phyloP scores from a whole-genome alignment of 257 asterid genomes.

The Oldenlandia corymbosa region DNA sequence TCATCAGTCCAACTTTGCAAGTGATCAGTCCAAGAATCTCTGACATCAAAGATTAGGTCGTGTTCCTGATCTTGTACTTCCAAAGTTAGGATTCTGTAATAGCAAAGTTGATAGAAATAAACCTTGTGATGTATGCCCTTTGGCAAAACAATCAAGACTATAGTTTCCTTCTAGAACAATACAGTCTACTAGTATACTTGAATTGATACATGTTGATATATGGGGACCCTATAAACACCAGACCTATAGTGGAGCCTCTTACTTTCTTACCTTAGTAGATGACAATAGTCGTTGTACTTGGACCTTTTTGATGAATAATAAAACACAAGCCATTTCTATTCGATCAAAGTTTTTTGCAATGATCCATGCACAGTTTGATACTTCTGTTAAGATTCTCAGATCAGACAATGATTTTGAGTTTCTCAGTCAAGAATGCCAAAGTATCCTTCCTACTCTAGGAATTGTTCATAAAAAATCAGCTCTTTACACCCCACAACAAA shows the following conservation, averaged over 20 bases:
- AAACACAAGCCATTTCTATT: neutral
- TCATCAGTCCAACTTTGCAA: no score
- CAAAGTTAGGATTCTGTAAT: no score
- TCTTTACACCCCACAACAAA: neutral
- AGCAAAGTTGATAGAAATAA: no score
- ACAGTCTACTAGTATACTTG: neutral
- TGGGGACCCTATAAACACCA: neutral
- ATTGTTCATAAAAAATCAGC: neutral
- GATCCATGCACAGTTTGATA: neutral
- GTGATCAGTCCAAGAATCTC: no score
- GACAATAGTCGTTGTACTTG: neutral
- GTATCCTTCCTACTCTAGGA: neutral
- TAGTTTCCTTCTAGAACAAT: neutral
- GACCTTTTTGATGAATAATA: neutral
- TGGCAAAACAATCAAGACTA: neutral
- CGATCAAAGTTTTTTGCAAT: neutral
- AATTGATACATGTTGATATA: no score
- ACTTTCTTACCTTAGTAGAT: neutral
- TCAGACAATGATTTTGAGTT: no score
- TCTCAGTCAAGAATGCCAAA: neutral
- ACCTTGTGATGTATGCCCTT: no score
- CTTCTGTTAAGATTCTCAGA: neutral
- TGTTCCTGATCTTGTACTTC: no score
- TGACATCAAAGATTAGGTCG: no score
- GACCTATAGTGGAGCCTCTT: no score